Percentiles rank a stretch among this genome's conserved stretches.
Conservation (phyloP, 1,284 basidiomycete species). For the Moesziomyces sp. region DNA sequence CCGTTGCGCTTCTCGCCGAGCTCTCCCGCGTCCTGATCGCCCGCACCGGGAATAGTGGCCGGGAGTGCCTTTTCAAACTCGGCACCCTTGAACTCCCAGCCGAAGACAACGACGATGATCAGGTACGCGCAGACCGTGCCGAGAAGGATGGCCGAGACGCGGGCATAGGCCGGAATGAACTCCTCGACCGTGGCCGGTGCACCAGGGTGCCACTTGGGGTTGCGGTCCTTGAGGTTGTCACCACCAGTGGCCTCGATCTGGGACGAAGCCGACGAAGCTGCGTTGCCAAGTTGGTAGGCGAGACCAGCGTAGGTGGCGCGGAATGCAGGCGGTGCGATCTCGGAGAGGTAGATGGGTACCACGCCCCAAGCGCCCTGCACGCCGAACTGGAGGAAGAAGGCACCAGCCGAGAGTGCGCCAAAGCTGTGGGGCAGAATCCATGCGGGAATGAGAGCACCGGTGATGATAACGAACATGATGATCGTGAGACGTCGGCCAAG, state of each 20-base stretch:
- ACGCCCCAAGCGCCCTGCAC: conserved; percentile 71
- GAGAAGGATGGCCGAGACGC: conserved; percentile 86
- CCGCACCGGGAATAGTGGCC: conserved; percentile 27
- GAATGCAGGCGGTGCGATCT: conserved; percentile 91
- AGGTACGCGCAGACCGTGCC: conserved; percentile 71
- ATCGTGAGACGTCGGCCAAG: conserved; percentile 89
- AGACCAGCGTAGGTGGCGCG: conserved; percentile 91
- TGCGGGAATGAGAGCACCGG: conserved; percentile 58
- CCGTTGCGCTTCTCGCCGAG: background rate
- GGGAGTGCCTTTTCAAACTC: conserved; percentile 75
- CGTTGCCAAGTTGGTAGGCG: conserved; percentile 80
- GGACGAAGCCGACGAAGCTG: conserved; percentile 86
- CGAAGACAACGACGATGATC: conserved; percentile 58
- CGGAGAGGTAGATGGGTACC: conserved; percentile 86
- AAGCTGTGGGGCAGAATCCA: conserved; percentile 69
- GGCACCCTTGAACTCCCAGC: conserved; percentile 73
- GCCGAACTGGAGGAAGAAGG: conserved; percentile 71
- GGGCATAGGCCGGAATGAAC: conserved; percentile 82
- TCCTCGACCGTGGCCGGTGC: conserved; percentile 58
- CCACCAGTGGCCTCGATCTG: conserved; percentile 87
- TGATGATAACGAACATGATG: conserved; percentile 71
- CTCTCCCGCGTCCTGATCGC: conserved; percentile 23
- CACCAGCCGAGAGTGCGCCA: conserved; percentile 66
- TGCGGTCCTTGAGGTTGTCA: conserved; percentile 55
- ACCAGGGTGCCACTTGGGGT: conserved; percentile 46